These are phyloP conservation scores for Polytolypa hystricis DNA, from an alignment of 2,329 filamentous ascomycete genomes.

Conservation along the genomic window DNA sequence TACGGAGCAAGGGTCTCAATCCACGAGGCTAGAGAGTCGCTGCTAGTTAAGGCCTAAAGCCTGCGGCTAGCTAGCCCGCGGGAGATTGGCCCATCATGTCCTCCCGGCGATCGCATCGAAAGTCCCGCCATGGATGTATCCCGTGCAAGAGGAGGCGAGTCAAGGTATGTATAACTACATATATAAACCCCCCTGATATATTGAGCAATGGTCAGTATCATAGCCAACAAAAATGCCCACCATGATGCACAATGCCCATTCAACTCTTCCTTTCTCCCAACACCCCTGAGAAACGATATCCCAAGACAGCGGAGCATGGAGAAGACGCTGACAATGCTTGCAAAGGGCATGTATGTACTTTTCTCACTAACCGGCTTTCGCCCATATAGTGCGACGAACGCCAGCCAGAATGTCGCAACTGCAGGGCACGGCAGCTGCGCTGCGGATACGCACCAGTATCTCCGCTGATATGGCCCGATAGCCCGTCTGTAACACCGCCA, in stretches of 20 bases:
- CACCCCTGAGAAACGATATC: background rate
- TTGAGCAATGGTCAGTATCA: background rate
- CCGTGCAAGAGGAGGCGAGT: constrained; percentile 14
- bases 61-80: too few species aligned
- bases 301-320: too few species aligned
- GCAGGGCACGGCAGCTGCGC: too few species aligned
- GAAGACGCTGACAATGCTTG: background rate
- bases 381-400: too few species aligned
- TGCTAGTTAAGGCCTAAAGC: too few species aligned
- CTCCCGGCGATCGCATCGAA: constrained; percentile 10
- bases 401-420: too few species aligned
- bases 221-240: background rate
- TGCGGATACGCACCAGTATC: too few species aligned
- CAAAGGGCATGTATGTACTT: too few species aligned
- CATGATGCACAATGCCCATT: background rate
- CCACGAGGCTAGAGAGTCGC: too few species aligned
- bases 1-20: too few species aligned
- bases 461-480: background rate
- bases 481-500: background rate
- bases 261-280: background rate
- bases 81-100: too few species aligned
- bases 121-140: constrained; percentile 13
- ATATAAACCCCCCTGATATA: background rate
- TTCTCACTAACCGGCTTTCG: too few species aligned
- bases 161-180: constrained; percentile 12